phyloP scores from a whole-genome alignment of 2,329 filamentous ascomycete species.

The Nakataea oryzae region DNA sequence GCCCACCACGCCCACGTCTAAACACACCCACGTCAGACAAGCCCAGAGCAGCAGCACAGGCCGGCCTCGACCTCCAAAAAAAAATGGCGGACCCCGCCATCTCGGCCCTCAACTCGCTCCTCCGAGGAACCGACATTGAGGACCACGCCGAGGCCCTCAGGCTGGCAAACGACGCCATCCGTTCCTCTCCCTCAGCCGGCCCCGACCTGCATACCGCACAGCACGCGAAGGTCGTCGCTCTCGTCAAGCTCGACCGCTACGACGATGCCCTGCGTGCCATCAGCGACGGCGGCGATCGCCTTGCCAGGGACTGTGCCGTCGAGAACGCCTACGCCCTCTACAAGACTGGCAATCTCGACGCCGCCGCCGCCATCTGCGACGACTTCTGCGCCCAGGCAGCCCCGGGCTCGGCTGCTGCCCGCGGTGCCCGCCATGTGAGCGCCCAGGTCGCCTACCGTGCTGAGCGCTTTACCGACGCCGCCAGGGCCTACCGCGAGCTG shows the following conservation, averaged over 20 bases:
- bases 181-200: constrained; percentile 45
- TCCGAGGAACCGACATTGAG: constrained; percentile 44
- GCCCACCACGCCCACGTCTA: background rate
- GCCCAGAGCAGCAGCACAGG: constrained; percentile 6
- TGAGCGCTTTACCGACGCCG: constrained; percentile 61
- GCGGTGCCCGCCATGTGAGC: constrained; percentile 36
- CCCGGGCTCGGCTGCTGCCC: constrained; percentile 5
- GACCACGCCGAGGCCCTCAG: constrained; percentile 68
- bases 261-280: constrained; percentile 64
- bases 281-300: constrained; percentile 47
- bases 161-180: constrained; percentile 50
- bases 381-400: constrained; percentile 16
- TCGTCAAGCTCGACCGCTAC: constrained; percentile 75
- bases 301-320: constrained; percentile 51
- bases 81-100: constrained; percentile 31
- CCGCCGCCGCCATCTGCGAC: constrained; percentile 41
- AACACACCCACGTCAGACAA: background rate
- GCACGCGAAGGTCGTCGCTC: constrained; percentile 61
- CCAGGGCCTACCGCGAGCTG: constrained; percentile 52
- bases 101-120: constrained; percentile 39
- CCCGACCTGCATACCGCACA: constrained; percentile 37
- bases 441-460: constrained; percentile 64
- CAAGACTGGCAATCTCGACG: constrained; percentile 60
- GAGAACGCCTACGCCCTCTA: constrained; percentile 79
- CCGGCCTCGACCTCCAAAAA: background rate